These are phyloP conservation scores for Umbelopsis sp. DNA, from an alignment of 371 early-diverging fungal species.

Conservation along the genomic window DNA sequence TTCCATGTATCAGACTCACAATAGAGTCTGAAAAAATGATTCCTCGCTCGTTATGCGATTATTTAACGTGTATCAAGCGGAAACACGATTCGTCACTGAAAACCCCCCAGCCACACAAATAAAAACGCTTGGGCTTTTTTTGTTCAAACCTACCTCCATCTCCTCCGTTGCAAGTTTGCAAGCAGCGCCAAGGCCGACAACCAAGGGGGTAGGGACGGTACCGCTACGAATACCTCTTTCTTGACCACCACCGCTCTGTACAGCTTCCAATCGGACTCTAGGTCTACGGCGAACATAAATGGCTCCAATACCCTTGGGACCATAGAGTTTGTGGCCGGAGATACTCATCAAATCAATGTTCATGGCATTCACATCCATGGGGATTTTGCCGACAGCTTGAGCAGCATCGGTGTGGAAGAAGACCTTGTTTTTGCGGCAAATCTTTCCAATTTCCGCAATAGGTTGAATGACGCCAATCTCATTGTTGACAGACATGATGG, in stretches of 20 bases:
- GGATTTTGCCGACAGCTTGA: conserved; percentile 98
- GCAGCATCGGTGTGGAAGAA: conserved; percentile 99
- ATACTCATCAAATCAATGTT: conserved; percentile 98
- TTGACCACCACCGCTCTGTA: conserved; percentile 98
- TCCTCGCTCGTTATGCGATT: conserved; percentile 35
- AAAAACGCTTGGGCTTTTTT: not conserved
- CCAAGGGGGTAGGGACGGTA: conserved; percentile 96
- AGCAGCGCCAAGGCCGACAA: conserved; percentile 98
- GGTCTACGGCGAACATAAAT: conserved; percentile 97
- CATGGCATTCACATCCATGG: conserved; percentile 95
- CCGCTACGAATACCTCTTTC: conserved; percentile 99
- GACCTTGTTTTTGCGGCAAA: conserved; percentile 87
- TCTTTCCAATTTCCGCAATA: conserved; percentile 91
- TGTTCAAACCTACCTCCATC: conserved; percentile 72
- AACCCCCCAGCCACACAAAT: conserved; percentile 13
- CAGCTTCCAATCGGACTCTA: conserved; percentile 92
- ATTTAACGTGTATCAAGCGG: conserved; percentile 28
- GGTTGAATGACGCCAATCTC: conserved; percentile 99
- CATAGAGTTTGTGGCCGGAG: conserved; percentile 99
- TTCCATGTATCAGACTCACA: not conserved
- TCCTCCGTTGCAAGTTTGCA: conserved; percentile 88
- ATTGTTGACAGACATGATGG: conserved; percentile 99
- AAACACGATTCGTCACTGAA: conserved; percentile 41
- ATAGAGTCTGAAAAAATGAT: not conserved
- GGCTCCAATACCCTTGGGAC: conserved; percentile 99